Conservation (phyloP, 768 basidiomycete genomes). For the Pleurotus sapidus region DNA sequence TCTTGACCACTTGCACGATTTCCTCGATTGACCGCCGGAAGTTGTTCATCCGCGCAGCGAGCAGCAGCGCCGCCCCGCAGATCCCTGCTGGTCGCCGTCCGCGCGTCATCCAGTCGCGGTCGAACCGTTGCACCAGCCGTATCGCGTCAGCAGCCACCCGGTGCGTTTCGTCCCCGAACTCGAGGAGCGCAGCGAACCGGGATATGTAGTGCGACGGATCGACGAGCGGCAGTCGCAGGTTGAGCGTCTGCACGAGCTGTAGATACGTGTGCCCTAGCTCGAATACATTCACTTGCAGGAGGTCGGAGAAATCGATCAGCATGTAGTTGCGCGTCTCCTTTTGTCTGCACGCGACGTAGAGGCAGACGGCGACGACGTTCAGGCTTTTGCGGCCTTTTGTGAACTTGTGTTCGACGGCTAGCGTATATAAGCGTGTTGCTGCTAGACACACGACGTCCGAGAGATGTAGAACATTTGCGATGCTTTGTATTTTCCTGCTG, state of each 20-base stretch:
- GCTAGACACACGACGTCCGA: slow-evolving; percentile 79
- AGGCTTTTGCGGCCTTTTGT: slow-evolving; percentile 89
- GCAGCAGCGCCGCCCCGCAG: slow-evolving; percentile 91
- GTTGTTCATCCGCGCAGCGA: slow-evolving; percentile 98
- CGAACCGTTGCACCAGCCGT: slow-evolving; percentile 89
- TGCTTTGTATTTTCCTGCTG: slow-evolving; percentile 76
- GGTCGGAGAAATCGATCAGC: slow-evolving; percentile 99
- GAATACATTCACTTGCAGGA: slow-evolving; percentile 96
- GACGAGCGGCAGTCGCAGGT: slow-evolving; percentile 81
- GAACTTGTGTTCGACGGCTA: slow-evolving; percentile 93
- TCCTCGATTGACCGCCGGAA: slow-evolving; percentile 91
- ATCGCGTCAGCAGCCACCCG: slow-evolving; percentile 91
- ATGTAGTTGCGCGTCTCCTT: slow-evolving; percentile 91
- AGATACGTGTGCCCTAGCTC: slow-evolving; percentile 96
- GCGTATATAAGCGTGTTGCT: slow-evolving; percentile 85
- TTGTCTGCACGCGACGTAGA: slow-evolving; percentile 91
- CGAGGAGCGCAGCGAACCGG: slow-evolving; percentile 90
- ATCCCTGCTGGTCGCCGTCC: slow-evolving; percentile 96
- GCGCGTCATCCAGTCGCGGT: slow-evolving; percentile 95
- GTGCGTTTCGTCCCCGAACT: slow-evolving; percentile 93
- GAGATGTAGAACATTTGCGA: slow-evolving; percentile 73
- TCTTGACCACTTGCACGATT: slow-evolving; percentile 98
- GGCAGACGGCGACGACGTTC: slow-evolving; percentile 93
- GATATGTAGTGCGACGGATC: slow-evolving; percentile 97
- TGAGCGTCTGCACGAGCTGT: slow-evolving; percentile 85